These are phyloP conservation scores for Ilyonectria robusta DNA, from an alignment of 2,329 filamentous ascomycete genomes.

Conservation along the genomic window DNA sequence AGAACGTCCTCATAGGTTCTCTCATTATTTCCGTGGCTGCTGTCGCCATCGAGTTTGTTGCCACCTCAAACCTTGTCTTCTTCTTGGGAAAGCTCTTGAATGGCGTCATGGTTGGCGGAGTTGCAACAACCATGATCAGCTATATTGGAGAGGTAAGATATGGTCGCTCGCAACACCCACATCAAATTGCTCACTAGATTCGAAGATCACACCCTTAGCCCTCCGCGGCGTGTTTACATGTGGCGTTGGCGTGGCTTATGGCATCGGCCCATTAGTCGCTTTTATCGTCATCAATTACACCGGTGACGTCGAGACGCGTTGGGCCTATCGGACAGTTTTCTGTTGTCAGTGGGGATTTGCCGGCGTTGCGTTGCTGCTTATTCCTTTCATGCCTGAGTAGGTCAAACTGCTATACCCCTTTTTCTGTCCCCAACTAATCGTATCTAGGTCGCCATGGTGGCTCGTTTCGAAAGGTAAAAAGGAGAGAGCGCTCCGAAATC, in stretches of 20 bases:
- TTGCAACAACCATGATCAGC: constrained; percentile 29
- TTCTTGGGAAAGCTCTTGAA: constrained; percentile 31
- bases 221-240: constrained; percentile 34
- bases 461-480: constrained; percentile 29
- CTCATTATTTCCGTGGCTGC: constrained; percentile 19
- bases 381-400: constrained; percentile 33
- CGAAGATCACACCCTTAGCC: constrained; percentile 26
- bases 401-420: neutral
- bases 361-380: constrained; percentile 3
- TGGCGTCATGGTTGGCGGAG: constrained; percentile 27
- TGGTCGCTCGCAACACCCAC: neutral
- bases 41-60: constrained; percentile 28
- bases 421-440: neutral
- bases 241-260: constrained; percentile 29
- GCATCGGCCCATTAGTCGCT: constrained; percentile 23
- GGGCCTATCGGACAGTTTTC: constrained; percentile 33
- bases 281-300: constrained; percentile 35
- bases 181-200: neutral
- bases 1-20: constrained; percentile 23
- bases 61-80: constrained; percentile 26
- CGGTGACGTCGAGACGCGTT: constrained; percentile 15
- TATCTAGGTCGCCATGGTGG: constrained; percentile 29
- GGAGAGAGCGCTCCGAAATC: constrained; percentile 6
- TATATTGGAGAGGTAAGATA: constrained; percentile 32
- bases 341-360: constrained; percentile 34